These are phyloP conservation scores for Penicillium parvum DNA, from an alignment of 495 filamentous ascomycete genomes.

Conservation along the genomic window DNA sequence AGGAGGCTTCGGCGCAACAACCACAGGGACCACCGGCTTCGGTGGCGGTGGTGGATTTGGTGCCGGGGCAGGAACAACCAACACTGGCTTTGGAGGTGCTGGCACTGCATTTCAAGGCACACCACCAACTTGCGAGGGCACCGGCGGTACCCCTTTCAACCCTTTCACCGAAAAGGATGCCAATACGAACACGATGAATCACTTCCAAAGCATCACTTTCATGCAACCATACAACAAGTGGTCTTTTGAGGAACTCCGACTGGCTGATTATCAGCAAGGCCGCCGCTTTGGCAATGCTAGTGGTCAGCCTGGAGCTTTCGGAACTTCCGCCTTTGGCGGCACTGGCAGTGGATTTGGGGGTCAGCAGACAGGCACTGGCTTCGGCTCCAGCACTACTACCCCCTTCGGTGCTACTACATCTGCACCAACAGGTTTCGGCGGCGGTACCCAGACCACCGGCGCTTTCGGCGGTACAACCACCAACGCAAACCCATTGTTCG, in stretches of 20 bases:
- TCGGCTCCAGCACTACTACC: slow-evolving; percentile 44
- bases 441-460: slow-evolving; percentile 50
- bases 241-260: slow-evolving; percentile 83
- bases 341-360: slow-evolving; percentile 38
- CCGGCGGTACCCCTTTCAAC: slow-evolving; percentile 68
- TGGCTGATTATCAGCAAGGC: slow-evolving; percentile 86
- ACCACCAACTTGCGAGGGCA: slow-evolving; percentile 55
- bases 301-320: slow-evolving; percentile 81
- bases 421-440: slow-evolving; percentile 38
- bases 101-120: slow-evolving; percentile 47
- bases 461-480: slow-evolving; percentile 50
- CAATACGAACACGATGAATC: slow-evolving; percentile 52
- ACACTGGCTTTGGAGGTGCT: slow-evolving; percentile 39
- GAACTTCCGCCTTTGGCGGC: slow-evolving; percentile 44
- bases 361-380: slow-evolving; percentile 40
- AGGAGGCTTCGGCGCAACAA: slow-evolving; percentile 26
- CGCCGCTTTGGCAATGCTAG: slow-evolving; percentile 74
- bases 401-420: slow-evolving; percentile 52
- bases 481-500: slow-evolving; percentile 37
- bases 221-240: slow-evolving; percentile 82
- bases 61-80: slow-evolving; percentile 25
- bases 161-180: slow-evolving; percentile 79
- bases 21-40: slow-evolving; percentile 9
- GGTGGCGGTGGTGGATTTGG: slow-evolving; percentile 23
- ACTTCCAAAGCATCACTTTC: slow-evolving; percentile 85